These are phyloP conservation scores for Beauveria sp. DNA, from an alignment of 2,329 filamentous ascomycete species.

Conservation along the genomic window DNA sequence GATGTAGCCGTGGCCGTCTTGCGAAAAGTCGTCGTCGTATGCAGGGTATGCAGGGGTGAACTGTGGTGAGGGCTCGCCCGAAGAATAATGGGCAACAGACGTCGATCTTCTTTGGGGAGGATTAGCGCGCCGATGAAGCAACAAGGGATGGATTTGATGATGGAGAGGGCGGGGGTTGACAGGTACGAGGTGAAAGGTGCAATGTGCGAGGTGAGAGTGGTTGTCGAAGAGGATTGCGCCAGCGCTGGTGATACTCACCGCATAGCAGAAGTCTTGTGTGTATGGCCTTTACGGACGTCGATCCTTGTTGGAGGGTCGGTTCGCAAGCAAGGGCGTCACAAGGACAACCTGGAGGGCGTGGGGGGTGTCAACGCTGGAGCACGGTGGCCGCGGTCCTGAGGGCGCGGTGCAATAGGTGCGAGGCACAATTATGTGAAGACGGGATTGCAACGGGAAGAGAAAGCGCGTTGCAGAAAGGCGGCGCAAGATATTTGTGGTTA, in stretches of 20 bases:
- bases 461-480: not conserved
- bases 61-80: constrained; percentile 10
- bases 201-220: constrained; percentile 4
- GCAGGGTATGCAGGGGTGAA: not conserved
- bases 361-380: constrained; percentile 6
- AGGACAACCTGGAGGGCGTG: not conserved
- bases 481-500: constrained; percentile 8
- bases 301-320: constrained; percentile 10
- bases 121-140: constrained; percentile 5
- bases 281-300: constrained; percentile 9
- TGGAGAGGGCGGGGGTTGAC: constrained; percentile 2
- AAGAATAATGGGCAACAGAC: constrained; percentile 7
- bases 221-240: constrained; percentile 6
- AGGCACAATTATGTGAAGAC: not conserved
- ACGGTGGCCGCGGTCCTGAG: constrained; percentile 1
- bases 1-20: constrained; percentile 5
- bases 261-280: constrained; percentile 28
- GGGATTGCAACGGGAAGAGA: not conserved
- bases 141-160: not conserved
- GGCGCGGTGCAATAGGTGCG: constrained; percentile 2
- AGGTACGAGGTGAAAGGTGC: not conserved
- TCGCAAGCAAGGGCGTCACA: constrained; percentile 10
- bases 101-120: constrained; percentile 1
- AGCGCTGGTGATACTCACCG: constrained; percentile 29
- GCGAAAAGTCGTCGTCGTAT: not conserved